These are phyloP conservation scores for Harrya chromipes DNA, from an alignment of 768 basidiomycete genomes.

Conservation along the genomic window DNA sequence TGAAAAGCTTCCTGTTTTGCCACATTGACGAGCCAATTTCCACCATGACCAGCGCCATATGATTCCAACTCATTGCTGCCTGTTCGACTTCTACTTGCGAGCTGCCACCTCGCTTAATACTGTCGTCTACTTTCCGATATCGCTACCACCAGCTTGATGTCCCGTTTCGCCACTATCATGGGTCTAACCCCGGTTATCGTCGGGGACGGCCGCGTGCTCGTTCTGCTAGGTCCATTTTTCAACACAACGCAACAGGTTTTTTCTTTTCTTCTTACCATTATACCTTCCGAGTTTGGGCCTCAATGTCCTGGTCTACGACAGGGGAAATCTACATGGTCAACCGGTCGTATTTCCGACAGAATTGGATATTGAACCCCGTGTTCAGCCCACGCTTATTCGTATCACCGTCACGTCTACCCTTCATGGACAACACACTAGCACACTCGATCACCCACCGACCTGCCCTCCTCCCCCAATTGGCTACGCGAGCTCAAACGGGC, in stretches of 20 bases:
- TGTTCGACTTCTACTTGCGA: not conserved
- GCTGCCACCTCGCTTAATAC: slow-evolving; percentile 4
- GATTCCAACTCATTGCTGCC: not conserved
- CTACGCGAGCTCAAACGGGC: not conserved
- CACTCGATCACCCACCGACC: not conserved
- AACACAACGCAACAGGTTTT: not conserved
- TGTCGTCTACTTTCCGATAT: not conserved
- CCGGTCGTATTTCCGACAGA: slow-evolving; percentile 18
- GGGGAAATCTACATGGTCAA: slow-evolving; percentile 1
- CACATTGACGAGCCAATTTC: not conserved
- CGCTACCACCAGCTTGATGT: not conserved
- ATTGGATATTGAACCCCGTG: not conserved
- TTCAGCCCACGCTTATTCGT: slow-evolving; percentile 1
- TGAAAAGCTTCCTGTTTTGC: not conserved
- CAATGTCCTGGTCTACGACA: slow-evolving; percentile 3
- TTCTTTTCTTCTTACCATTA: not conserved
- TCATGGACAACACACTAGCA: too few species aligned
- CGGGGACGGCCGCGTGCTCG: not conserved
- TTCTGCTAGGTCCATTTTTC: not conserved
- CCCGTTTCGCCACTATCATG: not conserved
- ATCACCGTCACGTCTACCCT: not conserved
- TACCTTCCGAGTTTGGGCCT: not conserved
- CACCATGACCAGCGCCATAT: slow-evolving; percentile 5
- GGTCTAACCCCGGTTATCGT: not conserved
- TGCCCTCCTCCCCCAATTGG: not conserved